These are phyloP conservation scores for Globisporangium middletonii DNA, from an alignment of 352 stramenopile genomes.

Conservation along the genomic window DNA sequence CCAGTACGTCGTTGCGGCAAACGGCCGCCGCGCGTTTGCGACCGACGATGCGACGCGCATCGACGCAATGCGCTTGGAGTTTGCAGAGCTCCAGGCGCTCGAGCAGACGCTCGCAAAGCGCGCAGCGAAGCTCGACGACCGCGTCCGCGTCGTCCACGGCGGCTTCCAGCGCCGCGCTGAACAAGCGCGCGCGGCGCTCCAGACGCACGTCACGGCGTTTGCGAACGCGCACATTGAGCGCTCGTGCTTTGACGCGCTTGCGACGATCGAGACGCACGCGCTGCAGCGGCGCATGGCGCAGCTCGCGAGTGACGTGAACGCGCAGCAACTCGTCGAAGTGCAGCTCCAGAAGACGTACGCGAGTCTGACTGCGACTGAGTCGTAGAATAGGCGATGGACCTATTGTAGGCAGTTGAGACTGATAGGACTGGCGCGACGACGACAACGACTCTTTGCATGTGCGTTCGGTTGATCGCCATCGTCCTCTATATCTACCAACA, in stretches of 20 bases:
- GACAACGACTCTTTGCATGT: too few species aligned
- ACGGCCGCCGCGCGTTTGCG: constrained; percentile 39
- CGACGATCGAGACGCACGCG: constrained; percentile 42
- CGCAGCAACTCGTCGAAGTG: constrained; percentile 68
- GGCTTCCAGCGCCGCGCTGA: constrained; percentile 48
- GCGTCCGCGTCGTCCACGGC: constrained; percentile 54
- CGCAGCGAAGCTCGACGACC: constrained; percentile 67
- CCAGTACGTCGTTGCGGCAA: constrained; percentile 22
- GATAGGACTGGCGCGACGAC: too few species aligned
- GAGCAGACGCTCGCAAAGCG: constrained; percentile 58
- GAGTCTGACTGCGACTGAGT: constrained; percentile 26
- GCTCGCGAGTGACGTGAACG: constrained; percentile 69
- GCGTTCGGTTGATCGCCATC: too few species aligned
- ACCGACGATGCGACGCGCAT: constrained; percentile 34
- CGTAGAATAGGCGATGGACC: too few species aligned
- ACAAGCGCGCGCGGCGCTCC: constrained; percentile 28
- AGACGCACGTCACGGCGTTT: constrained; percentile 31
- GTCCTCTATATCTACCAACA: too few species aligned
- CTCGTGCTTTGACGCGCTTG: constrained; percentile 57
- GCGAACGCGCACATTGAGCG: constrained; percentile 62
- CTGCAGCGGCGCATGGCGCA: constrained; percentile 57
- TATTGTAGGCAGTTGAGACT: too few species aligned
- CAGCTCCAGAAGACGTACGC: constrained; percentile 78
- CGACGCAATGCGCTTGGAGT: constrained; percentile 45
- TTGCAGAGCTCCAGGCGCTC: constrained; percentile 58